Evolutionary conservation across 2,329 filamentous ascomycete species (phyloP), one percentile per base, ranked within the genome.

Genomic region (Cordyceps cicadae): DNA sequence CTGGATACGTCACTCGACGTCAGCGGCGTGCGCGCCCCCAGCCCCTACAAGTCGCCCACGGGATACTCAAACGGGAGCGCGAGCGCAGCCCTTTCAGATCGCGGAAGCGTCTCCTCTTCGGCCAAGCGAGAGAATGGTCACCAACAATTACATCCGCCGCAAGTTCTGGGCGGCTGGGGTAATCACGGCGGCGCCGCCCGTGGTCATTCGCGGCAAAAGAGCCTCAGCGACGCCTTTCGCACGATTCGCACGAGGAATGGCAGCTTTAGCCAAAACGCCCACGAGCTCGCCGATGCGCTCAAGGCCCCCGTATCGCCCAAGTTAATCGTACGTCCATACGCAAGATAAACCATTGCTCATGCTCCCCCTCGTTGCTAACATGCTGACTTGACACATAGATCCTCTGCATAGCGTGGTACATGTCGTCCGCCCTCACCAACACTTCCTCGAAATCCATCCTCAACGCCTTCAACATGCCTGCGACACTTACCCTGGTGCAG

Each of bases 391-490:
- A 14, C 11, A n/a, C 21, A 3, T 26, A 97, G 93, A 75, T 83
- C 55, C 86, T 97, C 54, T 97, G 93, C 75, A 77, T 92, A 62
- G 76, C 93, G 70, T 97, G 94, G 94, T 99, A 97, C 78, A 83
- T 89, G 72, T 96, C 92, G 26, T 97, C 93, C 49, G 94, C 95
- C 64, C 79, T 97, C 67, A 97, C 94, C 64, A 99, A 97, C 72
- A 97, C 94, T 2, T 97, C 94, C 26, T 97, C 94, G 57, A 99
- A 99, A 77, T 90, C 93, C 19, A 99, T 99, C 70, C 81, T 97
- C 63, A 97, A 91, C 66, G 89, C 90, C 49, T 90, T 97, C 66
- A 86, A 90, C 62, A 94, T 91, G 74, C 93, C 93, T 1, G 89
- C 94, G 37, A 97, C 93, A 21, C 82, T 97, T 68, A 97, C 93